Evolutionary conservation across 2,329 filamentous ascomycete species (phyloP).

Genomic region (Colletotrichum horii): DNA sequence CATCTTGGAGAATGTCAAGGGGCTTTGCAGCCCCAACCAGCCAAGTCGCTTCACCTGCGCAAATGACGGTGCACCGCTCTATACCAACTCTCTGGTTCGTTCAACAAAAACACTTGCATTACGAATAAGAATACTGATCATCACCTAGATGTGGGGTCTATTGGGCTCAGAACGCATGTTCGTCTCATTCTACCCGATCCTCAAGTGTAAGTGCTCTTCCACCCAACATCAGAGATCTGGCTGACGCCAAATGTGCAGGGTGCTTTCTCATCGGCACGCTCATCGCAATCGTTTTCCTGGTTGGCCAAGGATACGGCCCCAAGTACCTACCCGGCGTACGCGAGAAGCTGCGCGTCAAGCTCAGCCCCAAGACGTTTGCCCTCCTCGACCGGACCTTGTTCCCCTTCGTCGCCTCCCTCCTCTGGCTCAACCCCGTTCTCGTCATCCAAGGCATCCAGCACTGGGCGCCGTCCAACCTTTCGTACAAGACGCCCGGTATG

Average conservation of each 20-base stretch:
- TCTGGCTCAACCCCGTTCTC: constrained; percentile 46
- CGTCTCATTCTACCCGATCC: constrained; percentile 43
- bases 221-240: rapidly evolving
- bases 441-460: constrained; percentile 47
- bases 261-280: constrained; percentile 46
- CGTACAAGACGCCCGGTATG: constrained; percentile 48
- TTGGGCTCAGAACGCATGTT: constrained; percentile 40
- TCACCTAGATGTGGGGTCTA: constrained; percentile 30
- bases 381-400: constrained; percentile 41
- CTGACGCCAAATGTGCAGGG: constrained; percentile 19
- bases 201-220: constrained; percentile 33
- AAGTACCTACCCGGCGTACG: constrained; percentile 37
- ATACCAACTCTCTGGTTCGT: constrained; percentile 27
- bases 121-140: not conserved
- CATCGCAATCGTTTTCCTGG: constrained; percentile 41
- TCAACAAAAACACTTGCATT: too few species aligned
- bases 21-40: constrained; percentile 32
- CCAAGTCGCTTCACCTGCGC: constrained; percentile 37
- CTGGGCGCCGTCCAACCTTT: constrained; percentile 47
- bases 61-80: constrained; percentile 32
- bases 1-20: constrained; percentile 42
- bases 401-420: constrained; percentile 39
- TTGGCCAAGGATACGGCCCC: constrained; percentile 36
- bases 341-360: constrained; percentile 32
- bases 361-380: constrained; percentile 35